Conservation (phyloP, 352 stramenopile species). For the Aphanomyces cochlioides region DNA sequence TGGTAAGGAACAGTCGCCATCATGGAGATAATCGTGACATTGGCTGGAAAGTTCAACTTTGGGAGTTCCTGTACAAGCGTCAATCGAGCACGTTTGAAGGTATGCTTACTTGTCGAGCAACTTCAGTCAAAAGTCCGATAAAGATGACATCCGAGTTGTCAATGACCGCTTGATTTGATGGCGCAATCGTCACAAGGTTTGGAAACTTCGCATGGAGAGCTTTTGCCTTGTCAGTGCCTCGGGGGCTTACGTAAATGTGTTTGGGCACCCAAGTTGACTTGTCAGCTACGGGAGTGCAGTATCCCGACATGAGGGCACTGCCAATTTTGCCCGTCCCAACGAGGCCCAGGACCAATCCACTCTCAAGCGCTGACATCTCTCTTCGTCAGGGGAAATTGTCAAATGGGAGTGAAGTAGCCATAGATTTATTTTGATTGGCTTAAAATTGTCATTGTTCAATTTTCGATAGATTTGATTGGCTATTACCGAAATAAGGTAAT, state of each 20-base stretch:
- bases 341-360: conserved; percentile 46
- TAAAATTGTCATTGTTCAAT: not conserved
- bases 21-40: conserved; percentile 77
- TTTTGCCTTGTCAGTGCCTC: conserved; percentile 71
- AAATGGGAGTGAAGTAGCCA: not conserved
- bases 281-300: conserved; percentile 46
- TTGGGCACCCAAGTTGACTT: conserved; percentile 70
- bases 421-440: not conserved
- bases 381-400: too few relatives aligned
- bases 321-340: conserved; percentile 85
- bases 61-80: conserved; percentile 46
- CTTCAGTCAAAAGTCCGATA: conserved; percentile 66
- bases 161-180: conserved; percentile 77
- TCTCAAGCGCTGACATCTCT: not conserved
- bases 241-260: conserved; percentile 64
- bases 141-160: conserved; percentile 81
- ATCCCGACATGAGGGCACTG: conserved; percentile 74
- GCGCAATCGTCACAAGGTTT: conserved; percentile 53
- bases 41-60: conserved; percentile 56
- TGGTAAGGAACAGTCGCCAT: conserved; percentile 87
- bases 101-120: conserved; percentile 44
- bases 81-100: not conserved
- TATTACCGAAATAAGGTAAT: too few relatives aligned
- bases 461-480: not conserved
- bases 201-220: conserved; percentile 69